These are phyloP conservation scores for Fusarium praegraminearum DNA, from an alignment of 2,329 filamentous ascomycete genomes.

Conservation along the genomic window DNA sequence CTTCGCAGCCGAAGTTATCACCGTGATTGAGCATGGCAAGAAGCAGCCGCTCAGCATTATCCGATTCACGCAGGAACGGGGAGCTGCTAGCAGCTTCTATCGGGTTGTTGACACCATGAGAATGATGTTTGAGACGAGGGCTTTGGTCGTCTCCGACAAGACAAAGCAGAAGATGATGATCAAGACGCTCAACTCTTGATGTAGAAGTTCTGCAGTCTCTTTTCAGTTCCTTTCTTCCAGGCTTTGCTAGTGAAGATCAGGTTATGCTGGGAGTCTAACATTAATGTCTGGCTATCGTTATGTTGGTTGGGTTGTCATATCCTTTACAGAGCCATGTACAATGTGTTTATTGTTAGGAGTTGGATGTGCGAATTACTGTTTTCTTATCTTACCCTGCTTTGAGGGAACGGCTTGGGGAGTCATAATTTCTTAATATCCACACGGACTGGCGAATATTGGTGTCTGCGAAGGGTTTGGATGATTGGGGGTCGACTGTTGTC, in stretches of 20 bases:
- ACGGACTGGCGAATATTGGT: slow-evolving; percentile 27
- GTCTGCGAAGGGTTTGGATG: slow-evolving; percentile 12
- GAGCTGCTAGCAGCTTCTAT: slow-evolving; percentile 91
- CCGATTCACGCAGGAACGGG: slow-evolving; percentile 88
- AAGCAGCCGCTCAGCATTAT: slow-evolving; percentile 82
- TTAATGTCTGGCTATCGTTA: not conserved
- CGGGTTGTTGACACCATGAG: slow-evolving; percentile 83
- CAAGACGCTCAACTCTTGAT: slow-evolving; percentile 70
- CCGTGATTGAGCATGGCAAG: slow-evolving; percentile 86
- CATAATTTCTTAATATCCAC: slow-evolving; percentile 24
- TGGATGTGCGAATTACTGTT: slow-evolving; percentile 42
- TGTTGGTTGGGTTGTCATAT: slow-evolving; percentile 24
- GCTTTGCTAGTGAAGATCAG: not conserved
- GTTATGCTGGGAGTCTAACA: not conserved
- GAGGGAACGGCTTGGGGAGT: slow-evolving; percentile 12
- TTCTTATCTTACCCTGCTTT: slow-evolving; percentile 24
- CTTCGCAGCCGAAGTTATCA: slow-evolving; percentile 89
- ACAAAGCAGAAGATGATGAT: slow-evolving; percentile 79
- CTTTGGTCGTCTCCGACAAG: slow-evolving; percentile 76
- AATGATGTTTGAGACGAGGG: slow-evolving; percentile 72
- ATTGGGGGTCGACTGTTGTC: not conserved
- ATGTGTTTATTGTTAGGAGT: slow-evolving; percentile 32
- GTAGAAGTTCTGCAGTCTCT: not conserved
- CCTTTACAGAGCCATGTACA: slow-evolving; percentile 28
- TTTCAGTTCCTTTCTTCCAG: not conserved